Conservation (phyloP, 176 grass and related monocot genomes). For the Bonia amplexicaulis region DNA sequence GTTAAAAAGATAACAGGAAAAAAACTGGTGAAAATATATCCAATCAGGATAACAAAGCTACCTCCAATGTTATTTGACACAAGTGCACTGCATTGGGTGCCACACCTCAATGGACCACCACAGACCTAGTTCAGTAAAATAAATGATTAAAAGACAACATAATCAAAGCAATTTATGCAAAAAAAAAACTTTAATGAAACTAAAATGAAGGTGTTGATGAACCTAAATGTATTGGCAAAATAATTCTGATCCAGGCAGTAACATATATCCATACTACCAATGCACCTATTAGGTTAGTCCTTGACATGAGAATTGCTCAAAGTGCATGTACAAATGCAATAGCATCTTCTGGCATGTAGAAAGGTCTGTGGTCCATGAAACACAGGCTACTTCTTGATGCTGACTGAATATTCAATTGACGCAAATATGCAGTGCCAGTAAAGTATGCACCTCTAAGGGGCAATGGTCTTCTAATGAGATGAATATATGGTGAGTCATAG, state of each 20-base stretch:
- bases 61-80: constrained; percentile 66
- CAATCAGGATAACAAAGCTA: constrained; percentile 27
- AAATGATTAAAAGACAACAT: constrained; percentile 9
- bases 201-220: neutral
- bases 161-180: neutral
- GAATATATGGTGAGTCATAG: neutral
- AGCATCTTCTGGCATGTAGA: neutral
- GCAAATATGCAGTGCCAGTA: neutral
- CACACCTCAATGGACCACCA: constrained; percentile 75
- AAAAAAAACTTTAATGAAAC: neutral
- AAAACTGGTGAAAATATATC: constrained; percentile 13
- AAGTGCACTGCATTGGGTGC: constrained; percentile 71
- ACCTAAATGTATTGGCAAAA: neutral
- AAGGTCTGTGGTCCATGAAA: neutral
- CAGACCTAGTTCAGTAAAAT: constrained; percentile 52
- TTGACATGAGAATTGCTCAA: constrained; percentile 1
- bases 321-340: neutral
- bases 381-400: neutral
- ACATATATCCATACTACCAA: neutral
- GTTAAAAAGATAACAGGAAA: neutral
- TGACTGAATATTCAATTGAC: constrained; percentile 1
- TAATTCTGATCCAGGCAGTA: neutral
- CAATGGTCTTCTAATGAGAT: neutral
- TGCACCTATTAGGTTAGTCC: neutral
- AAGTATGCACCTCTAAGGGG: neutral